Evolutionary conservation across 805 yeast species (phyloP).

Genomic region (Candida quercuum): DNA sequence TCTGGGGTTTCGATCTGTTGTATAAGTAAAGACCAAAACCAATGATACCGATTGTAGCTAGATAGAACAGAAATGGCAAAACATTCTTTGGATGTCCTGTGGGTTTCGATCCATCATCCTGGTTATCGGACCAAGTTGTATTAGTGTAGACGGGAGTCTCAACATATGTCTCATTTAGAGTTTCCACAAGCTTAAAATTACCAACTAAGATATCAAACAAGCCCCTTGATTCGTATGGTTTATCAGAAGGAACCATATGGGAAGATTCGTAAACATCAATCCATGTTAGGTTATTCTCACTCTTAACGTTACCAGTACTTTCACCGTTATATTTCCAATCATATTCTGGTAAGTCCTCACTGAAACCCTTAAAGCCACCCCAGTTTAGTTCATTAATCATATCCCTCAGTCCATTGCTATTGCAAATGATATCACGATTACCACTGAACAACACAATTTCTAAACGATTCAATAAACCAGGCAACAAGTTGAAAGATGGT

Average conservation of each 20-base stretch:
- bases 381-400: constrained; percentile 59
- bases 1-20: constrained; percentile 14
- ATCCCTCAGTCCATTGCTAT: constrained; percentile 67
- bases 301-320: constrained; percentile 40
- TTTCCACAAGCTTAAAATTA: constrained; percentile 16
- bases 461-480: constrained; percentile 49
- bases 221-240: constrained; percentile 64
- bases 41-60: constrained; percentile 14
- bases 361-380: constrained; percentile 45
- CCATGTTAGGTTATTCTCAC: constrained; percentile 70
- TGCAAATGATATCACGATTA: constrained; percentile 84
- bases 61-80: constrained; percentile 19
- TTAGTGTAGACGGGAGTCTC: constrained; percentile 22
- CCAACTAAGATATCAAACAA: constrained; percentile 48
- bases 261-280: constrained; percentile 71
- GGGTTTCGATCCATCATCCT: constrained; percentile 3
- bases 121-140: constrained; percentile 7
- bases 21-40: constrained; percentile 16
- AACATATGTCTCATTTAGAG: constrained; percentile 9
- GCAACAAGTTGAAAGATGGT: constrained; percentile 65
- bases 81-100: constrained; percentile 12
- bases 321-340: constrained; percentile 44
- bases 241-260: constrained; percentile 92
- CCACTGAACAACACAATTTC: constrained; percentile 81
- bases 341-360: constrained; percentile 18